Percentiles rank a stretch among this genome's conserved stretches.
phyloP scores from a whole-genome alignment of 176 grass and related monocot species.

The Carex parvula region DNA sequence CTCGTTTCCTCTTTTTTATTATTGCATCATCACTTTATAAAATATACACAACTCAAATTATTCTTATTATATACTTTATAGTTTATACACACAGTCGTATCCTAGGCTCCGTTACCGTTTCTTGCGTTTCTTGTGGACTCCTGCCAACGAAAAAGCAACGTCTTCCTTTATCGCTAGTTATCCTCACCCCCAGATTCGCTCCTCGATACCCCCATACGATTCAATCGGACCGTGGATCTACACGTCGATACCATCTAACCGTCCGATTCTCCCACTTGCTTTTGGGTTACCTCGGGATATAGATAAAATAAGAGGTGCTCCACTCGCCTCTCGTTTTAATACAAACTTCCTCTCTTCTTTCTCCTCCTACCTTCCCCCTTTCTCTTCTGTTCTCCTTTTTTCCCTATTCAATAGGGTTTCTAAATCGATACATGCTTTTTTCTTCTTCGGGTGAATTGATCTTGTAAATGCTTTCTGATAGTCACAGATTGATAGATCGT shows the following conservation, averaged over 20 bases:
- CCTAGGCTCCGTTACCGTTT: background rate
- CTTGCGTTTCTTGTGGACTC: background rate
- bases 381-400: slow-evolving; percentile 34
- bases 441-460: background rate
- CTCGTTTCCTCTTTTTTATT: background rate
- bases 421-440: background rate
- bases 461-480: slow-evolving; percentile 59
- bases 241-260: background rate
- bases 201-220: background rate
- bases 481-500: slow-evolving; percentile 31
- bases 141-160: background rate
- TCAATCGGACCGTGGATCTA: background rate
- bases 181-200: background rate
- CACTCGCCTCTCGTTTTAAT: background rate
- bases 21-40: background rate
- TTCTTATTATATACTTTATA: background rate
- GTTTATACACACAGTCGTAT: background rate
- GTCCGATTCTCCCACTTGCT: background rate
- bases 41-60: background rate
- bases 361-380: background rate
- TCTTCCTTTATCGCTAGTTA: background rate
- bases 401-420: slow-evolving; percentile 50
- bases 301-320: slow-evolving; percentile 17
- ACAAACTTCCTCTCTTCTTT: background rate
- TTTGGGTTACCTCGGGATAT: background rate